Base-by-base conservation (phyloP, 192 early-diverging fungal genomes). In the Backusella macrospora region DNA sequence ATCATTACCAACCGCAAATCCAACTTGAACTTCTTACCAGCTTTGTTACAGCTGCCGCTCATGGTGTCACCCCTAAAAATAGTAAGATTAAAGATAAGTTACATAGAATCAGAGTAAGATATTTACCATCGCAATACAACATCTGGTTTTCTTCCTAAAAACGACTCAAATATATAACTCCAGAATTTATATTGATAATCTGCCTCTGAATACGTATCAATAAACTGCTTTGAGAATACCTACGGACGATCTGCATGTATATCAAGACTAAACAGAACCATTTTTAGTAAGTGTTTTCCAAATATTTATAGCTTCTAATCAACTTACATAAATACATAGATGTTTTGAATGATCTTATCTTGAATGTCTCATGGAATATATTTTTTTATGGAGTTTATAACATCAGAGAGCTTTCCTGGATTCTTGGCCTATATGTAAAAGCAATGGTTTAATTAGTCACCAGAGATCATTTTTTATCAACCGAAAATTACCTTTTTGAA, bases 121-220 rank as follows among this genome's bases (percentile, higher is more conserved):
- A 55, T 55, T 55, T 15, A 55, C 49, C 49, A 55, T 55, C 8
- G 49, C 29, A 34, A 34, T 42, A 62, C 15, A 65, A 65, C 34
- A 66, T 66, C 39, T 66, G 44, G 65, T n/a, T 66, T 42, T 66
- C 40, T 66, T 44, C 40, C 65, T 66, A 66, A 66, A 66, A 66
- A 43, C 15, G 65, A 66, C 44, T 66, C 65, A 66, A 43, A 65
- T 3, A 65, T 65, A 15, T 66, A 66, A n/a, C 65, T 42, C 65
- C 65, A 66, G 65, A 66, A 66, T 66, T 66, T 42, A 6, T 66
- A 43, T 43, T 43, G 65, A 1, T 66, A 42, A 66, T 66, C 65
- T 66, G 65, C 38, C 44, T 66, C 40, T 15, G 39, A 66, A 44
- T 66, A 43, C 15, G 44, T n/a, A 9, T 66, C 18, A 43, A 66